Base-by-base conservation (phyloP, 306 rosid species). In the Acacia acuminata region DNA sequence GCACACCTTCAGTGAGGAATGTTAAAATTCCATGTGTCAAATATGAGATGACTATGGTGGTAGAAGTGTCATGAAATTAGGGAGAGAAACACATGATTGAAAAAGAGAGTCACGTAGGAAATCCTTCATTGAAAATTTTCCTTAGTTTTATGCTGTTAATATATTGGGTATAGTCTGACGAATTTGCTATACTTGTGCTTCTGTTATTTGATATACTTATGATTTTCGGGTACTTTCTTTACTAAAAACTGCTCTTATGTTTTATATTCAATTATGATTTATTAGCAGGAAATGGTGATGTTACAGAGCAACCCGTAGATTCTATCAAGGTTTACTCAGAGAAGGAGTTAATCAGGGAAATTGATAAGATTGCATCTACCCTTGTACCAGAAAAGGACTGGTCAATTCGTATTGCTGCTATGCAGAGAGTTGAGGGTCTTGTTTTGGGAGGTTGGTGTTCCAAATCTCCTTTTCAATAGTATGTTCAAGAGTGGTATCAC, bases 341-440 rank as follows among this genome's bases (percentile, higher is more conserved):
- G 89, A 96, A 96, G 91, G 99, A 96, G 78, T 85, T 96, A 43
- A 86, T 89, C 77, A 88, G 98, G 88, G 98, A 96, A 89, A 47
- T 92, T 79, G 98, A 96, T 84, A 96, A 94, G 93, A 87, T 94
- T 89, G 87, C 93, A 76, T 87, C 95, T 75, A 96, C 88, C 71
- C 98, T 96, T 80, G 95, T 96, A 82, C 99, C 99, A 24, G 99
- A 96, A 75, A 96, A 94, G 90, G 99, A 96, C 84, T 96, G 99
- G 99, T 92, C 97, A 16, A 56, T 94, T 74, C 94, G 99, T 69
- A 94, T 96, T 63, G 88, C 98, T 84, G 98, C 97, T 55, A 87
- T 96, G 94, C 99, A 92, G 87, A 94, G 97, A 91, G 81, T 94
- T 68, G 99, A 96, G 89, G 97, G 92, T 48, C 95, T 96, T 87